phyloP scores from a whole-genome alignment of 305 asterid species.

The Solanum hybrid region DNA sequence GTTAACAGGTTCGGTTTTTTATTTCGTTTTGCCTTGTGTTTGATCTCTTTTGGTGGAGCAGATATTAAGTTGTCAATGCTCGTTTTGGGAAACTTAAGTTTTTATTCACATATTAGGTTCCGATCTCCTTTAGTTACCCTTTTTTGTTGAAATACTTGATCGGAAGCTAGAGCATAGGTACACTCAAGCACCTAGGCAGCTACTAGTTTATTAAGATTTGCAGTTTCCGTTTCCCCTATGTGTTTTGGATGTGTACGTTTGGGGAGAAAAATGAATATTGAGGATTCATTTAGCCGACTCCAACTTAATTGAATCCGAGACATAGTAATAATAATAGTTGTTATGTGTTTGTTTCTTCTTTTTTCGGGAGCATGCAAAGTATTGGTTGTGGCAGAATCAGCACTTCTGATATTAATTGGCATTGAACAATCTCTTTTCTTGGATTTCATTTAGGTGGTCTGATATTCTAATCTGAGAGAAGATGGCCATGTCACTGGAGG shows the following conservation, averaged over 20 bases:
- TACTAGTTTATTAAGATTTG: background rate
- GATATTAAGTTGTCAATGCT: background rate
- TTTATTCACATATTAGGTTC: background rate
- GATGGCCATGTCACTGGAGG: slow-evolving; percentile 81
- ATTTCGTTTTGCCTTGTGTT: background rate
- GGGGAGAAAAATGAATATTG: background rate
- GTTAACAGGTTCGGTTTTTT: background rate
- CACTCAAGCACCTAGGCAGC: background rate
- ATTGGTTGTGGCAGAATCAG: background rate
- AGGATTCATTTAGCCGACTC: background rate
- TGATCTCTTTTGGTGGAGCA: background rate
- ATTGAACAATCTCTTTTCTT: background rate
- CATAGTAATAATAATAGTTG: background rate
- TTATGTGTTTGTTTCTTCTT: background rate
- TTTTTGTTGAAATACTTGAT: background rate
- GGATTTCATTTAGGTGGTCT: background rate
- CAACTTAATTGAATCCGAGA: background rate
- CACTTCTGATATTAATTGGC: background rate
- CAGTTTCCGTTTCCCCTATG: background rate
- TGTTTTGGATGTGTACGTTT: background rate
- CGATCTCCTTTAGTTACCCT: background rate
- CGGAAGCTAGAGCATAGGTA: background rate
- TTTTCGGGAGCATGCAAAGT: background rate
- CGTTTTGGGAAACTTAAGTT: background rate
- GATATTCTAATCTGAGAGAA: background rate